Conservation (phyloP, 2,329 filamentous ascomycete genomes). For the Clonostachys byssicola region DNA sequence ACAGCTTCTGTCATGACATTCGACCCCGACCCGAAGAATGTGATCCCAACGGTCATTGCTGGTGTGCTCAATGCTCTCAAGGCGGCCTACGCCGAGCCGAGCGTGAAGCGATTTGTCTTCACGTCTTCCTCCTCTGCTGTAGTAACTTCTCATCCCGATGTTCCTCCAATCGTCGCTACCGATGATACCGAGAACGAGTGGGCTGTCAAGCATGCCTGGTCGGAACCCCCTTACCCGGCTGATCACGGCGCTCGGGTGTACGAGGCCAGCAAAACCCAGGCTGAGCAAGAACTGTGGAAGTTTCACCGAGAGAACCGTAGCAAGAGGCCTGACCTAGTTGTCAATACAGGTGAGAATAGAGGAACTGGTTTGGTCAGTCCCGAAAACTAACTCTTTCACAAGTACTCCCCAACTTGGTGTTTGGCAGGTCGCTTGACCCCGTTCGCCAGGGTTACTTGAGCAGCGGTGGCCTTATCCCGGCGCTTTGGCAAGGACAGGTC, state of each 20-base stretch:
- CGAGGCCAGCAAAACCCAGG: slow-evolving; percentile 23
- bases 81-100: slow-evolving; percentile 21
- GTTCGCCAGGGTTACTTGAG: slow-evolving; percentile 11
- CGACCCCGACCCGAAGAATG: slow-evolving; percentile 26
- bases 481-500: slow-evolving; percentile 12
- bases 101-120: slow-evolving; percentile 32
- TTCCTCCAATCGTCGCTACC: slow-evolving; percentile 8
- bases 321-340: slow-evolving; percentile 11
- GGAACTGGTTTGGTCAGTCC: background rate
- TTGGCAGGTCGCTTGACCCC: slow-evolving; percentile 12
- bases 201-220: slow-evolving; percentile 24
- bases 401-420: slow-evolving; percentile 20
- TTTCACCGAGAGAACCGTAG: slow-evolving; percentile 14
- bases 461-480: slow-evolving; percentile 10
- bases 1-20: slow-evolving; percentile 27
- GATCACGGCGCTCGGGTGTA: slow-evolving; percentile 19
- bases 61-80: slow-evolving; percentile 22
- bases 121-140: slow-evolving; percentile 24
- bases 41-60: slow-evolving; percentile 25
- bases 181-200: slow-evolving; percentile 26
- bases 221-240: slow-evolving; percentile 18
- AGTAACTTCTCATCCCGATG: slow-evolving; percentile 8
- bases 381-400: background rate
- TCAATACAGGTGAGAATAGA: slow-evolving; percentile 8
- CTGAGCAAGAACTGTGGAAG: slow-evolving; percentile 26